These are phyloP conservation scores for Kwoniella heveanensis DNA, from an alignment of 768 basidiomycete genomes.

Conservation along the genomic window DNA sequence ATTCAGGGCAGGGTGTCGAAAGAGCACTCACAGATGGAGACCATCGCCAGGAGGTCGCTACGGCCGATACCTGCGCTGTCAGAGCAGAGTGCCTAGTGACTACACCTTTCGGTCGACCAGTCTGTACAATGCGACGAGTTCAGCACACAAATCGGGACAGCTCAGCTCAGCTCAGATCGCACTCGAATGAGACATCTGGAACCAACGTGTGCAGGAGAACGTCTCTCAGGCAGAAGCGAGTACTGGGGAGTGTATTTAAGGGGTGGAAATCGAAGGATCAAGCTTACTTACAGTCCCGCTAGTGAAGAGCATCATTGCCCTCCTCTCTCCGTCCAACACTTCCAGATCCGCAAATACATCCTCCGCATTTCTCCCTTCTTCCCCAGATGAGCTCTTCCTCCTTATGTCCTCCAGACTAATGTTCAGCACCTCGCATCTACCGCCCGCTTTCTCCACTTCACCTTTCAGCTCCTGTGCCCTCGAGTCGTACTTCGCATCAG, in stretches of 20 bases:
- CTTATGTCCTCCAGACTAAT: slow-evolving; percentile 14
- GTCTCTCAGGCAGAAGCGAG: too few species aligned
- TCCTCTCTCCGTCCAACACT: slow-evolving; percentile 28
- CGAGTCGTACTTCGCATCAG: slow-evolving; percentile 29
- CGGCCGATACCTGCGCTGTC: slow-evolving; percentile 25
- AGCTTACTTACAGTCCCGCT: slow-evolving; percentile 39
- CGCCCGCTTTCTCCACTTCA: slow-evolving; percentile 11
- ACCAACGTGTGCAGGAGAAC: too few species aligned
- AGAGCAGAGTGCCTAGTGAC: slow-evolving; percentile 37
- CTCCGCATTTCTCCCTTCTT: neutral
- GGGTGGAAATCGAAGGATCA: too few species aligned
- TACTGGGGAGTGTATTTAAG: too few species aligned
- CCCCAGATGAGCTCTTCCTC: neutral
- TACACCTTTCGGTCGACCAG: slow-evolving; percentile 36
- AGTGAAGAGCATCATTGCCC: slow-evolving; percentile 46
- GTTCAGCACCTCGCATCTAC: slow-evolving; percentile 6
- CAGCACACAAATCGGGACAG: too few species aligned
- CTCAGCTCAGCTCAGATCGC: too few species aligned
- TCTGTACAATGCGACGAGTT: slow-evolving; percentile 22
- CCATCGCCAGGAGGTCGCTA: slow-evolving; percentile 33
- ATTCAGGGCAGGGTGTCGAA: neutral
- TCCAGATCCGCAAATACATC: slow-evolving; percentile 14
- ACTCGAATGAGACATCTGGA: too few species aligned
- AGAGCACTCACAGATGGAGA: slow-evolving; percentile 13
- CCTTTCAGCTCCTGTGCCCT: slow-evolving; percentile 30